Evolutionary conservation across 345 rosid species (phyloP), one percentile per base, ranked within the genome.

Genomic region (Salix koriyanagi): DNA sequence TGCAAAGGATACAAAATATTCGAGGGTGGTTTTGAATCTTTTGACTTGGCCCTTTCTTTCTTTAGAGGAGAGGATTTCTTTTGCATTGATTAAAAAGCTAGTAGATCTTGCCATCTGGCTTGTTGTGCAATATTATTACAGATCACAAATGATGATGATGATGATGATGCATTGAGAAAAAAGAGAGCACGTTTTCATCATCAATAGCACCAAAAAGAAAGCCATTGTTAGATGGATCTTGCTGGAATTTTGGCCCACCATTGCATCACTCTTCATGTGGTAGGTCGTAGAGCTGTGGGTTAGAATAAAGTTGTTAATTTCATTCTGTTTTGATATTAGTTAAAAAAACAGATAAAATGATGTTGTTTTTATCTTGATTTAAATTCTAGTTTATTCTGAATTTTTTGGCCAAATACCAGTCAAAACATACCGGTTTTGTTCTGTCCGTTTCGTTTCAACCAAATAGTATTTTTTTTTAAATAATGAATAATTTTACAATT

Each of bases 161-260:
- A 32, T 32, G 34, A 72, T 67, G 68, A 26, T n/a, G 28, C 28
- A 5, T 28, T 21, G 36, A 44, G 62, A 23, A 12, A 72, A 34
- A 58, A 72, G 42, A 72, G 71, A 36, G 67, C 73, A 50, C 50
- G 71, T 76, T 75, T 77, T 56, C 79, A 84, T 84, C 83, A 82
- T 79, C 79, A 86, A 66, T 67, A 54, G 64, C 72, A 71, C 72
- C 75, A 65, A 83, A 75, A 44, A 66, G 46, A 75, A 36, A 71
- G 50, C 65, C 65, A 54, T 36, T 7, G 26, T 41, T 62, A 78
- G 71, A 72, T 79, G 77, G 79, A 46, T 66, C 34, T 77, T 32
- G 83, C 83, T 83, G 83, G 75, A 82, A 71, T 19, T 74, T 73
- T 79, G 89, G 79, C 68, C 89, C 89, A 81, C 86, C 50, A 39